Evolutionary conservation across 768 basidiomycete species (phyloP).

Genomic region (Dentipellis fragilis): DNA sequence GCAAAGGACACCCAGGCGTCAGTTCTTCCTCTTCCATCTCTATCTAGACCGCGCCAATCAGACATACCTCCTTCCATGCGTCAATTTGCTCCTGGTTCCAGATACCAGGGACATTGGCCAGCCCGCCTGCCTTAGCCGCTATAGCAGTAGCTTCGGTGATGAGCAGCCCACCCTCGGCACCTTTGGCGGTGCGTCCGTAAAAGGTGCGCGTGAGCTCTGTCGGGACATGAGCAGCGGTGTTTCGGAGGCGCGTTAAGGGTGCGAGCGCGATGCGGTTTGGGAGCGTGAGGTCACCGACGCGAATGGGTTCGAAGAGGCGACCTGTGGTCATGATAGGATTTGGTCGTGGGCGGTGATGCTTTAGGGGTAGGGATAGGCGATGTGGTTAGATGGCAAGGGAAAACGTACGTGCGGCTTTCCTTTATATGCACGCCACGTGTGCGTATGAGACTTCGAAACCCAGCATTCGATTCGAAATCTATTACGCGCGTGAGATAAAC

Average conservation of each 20-base stretch:
- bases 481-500: no score
- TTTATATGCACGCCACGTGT: no score
- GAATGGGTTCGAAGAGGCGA: conserved; percentile 14
- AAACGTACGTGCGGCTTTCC: no score
- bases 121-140: conserved; percentile 17
- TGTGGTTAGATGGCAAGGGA: no score
- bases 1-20: background rate
- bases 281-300: conserved; percentile 10
- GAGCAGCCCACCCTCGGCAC: conserved; percentile 6
- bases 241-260: conserved; percentile 16
- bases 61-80: conserved; percentile 3
- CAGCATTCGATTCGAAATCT: no score
- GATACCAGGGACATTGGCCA: conserved; percentile 23
- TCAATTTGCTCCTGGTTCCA: background rate
- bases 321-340: background rate
- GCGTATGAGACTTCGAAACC: no score
- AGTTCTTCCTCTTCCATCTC: no score
- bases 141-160: conserved; percentile 27
- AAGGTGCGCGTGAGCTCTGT: conserved; percentile 4
- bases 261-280: conserved; percentile 15
- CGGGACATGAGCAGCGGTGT: conserved; percentile 5
- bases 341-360: no score
- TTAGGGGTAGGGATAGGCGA: no score
- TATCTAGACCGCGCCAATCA: no score
- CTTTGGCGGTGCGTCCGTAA: conserved; percentile 6